Percentiles rank a stretch among this genome's conserved stretches.
These are phyloP conservation scores for cucumber (Cucumis sativus) DNA, from an alignment of 306 rosid genomes.

Conservation along the genomic window DNA sequence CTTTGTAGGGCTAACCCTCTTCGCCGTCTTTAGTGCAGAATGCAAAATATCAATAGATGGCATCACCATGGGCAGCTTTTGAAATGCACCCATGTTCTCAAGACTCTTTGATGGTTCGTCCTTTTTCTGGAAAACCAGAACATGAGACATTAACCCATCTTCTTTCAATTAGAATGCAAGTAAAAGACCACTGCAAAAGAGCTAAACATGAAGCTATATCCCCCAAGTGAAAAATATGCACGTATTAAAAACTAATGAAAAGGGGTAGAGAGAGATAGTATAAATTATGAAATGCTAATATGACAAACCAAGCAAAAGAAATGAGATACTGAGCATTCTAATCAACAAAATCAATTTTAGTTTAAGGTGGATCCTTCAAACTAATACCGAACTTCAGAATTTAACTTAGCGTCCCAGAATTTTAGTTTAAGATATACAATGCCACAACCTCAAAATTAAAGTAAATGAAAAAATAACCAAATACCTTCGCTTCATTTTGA, in stretches of 20 bases:
- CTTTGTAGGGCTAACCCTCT: conserved; percentile 62
- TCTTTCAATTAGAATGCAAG: neutral
- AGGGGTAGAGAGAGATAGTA: neutral
- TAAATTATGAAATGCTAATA: neutral
- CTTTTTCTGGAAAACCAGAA: conserved; percentile 21
- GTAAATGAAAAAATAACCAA: neutral
- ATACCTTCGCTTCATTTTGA: conserved; percentile 39
- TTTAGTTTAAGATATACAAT: neutral
- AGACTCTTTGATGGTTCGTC: conserved; percentile 29
- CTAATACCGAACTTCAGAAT: neutral
- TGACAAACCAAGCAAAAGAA: neutral
- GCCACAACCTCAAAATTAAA: neutral
- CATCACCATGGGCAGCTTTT: conserved; percentile 91
- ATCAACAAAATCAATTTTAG: neutral
- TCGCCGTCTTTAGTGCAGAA: conserved; percentile 73
- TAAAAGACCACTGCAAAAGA: neutral
- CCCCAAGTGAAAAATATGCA: neutral
- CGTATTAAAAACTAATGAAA: neutral
- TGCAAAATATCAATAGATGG: conserved; percentile 71
- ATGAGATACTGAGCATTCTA: conserved; percentile 1
- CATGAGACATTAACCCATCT: neutral
- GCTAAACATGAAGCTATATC: neutral
- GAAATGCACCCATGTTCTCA: conserved; percentile 81
- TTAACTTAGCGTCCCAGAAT: too few species aligned
- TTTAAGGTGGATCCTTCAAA: neutral